These are phyloP conservation scores for Candida fluviatilis DNA, from an alignment of 805 yeast species.

Conservation along the genomic window DNA sequence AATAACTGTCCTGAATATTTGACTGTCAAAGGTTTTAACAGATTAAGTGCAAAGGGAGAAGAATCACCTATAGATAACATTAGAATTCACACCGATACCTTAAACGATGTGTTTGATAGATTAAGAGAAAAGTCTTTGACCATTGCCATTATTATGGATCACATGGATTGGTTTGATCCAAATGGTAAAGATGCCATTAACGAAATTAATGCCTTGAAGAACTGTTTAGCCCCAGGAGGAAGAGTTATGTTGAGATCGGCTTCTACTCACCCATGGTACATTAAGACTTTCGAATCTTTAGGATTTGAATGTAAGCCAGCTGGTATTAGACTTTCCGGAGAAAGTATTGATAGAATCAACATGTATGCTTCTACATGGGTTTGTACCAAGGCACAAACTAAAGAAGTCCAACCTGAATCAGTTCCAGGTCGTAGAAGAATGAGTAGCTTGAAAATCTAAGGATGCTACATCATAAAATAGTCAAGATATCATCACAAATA, in stretches of 20 bases:
- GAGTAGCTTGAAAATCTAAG: conserved; percentile 41
- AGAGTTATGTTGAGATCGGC: conserved; percentile 77
- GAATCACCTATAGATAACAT: conserved; percentile 60
- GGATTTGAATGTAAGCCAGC: conserved; percentile 72
- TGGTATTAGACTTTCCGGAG: conserved; percentile 59
- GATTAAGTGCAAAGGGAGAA: conserved; percentile 30
- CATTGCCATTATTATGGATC: conserved; percentile 83
- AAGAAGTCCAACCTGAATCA: conserved; percentile 9
- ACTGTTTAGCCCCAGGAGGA: conserved; percentile 63
- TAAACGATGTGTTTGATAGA: conserved; percentile 71
- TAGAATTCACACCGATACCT: conserved; percentile 74
- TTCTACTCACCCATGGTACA: conserved; percentile 73
- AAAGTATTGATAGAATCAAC: conserved; percentile 72
- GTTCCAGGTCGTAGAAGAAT: conserved; percentile 36
- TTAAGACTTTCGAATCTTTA: conserved; percentile 56
- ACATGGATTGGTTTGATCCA: conserved; percentile 88
- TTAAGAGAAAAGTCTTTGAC: conserved; percentile 60
- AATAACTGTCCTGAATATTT: conserved; percentile 75
- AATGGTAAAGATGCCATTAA: conserved; percentile 56
- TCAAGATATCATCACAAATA: no score
- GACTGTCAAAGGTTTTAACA: conserved; percentile 52
- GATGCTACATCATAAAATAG: neutral
- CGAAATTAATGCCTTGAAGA: conserved; percentile 61
- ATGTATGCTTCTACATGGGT: conserved; percentile 92
- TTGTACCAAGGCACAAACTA: conserved; percentile 48